Percentiles rank a stretch among this genome's conserved stretches.
These are phyloP conservation scores for Tetracentron sinense DNA, from an alignment of 164 flowering plant species.

Conservation along the genomic window DNA sequence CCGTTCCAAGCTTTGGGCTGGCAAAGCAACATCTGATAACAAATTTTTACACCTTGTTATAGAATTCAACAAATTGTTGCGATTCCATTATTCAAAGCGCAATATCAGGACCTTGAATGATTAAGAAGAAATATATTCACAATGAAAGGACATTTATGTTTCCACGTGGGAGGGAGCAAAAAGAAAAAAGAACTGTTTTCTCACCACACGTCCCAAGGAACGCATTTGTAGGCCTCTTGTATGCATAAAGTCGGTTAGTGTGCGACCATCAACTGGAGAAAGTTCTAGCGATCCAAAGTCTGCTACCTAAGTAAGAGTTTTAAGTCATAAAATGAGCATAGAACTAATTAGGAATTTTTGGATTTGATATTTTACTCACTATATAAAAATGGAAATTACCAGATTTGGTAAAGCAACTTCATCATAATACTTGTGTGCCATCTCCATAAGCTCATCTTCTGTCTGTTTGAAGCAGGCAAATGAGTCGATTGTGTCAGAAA, in stretches of 20 bases:
- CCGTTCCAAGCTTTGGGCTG: too few species aligned
- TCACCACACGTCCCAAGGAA: constrained; percentile 92
- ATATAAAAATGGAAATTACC: constrained; percentile 40
- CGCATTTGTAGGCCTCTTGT: constrained; percentile 79
- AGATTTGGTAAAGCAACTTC: constrained; percentile 88
- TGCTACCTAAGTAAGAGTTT: constrained; percentile 50
- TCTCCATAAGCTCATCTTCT: constrained; percentile 54
- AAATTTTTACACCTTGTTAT: not conserved
- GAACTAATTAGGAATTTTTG: not conserved
- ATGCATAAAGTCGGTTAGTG: constrained; percentile 94
- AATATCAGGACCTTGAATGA: not conserved
- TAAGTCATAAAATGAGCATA: constrained; percentile 6
- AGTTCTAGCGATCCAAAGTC: constrained; percentile 95
- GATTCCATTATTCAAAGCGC: not conserved
- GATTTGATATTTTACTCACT: constrained; percentile 6
- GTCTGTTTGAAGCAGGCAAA: constrained; percentile 46
- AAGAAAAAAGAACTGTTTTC: constrained; percentile 9
- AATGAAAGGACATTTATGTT: not conserved
- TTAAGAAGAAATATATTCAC: not conserved
- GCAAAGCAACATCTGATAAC: too few species aligned
- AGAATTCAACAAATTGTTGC: not conserved
- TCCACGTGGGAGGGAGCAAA: too few species aligned
- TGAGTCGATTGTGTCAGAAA: constrained; percentile 1
- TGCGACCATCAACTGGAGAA: constrained; percentile 97
- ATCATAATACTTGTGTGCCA: constrained; percentile 72